Conservation (phyloP, 2,329 filamentous ascomycete species). For the Trichoderma sp. region DNA sequence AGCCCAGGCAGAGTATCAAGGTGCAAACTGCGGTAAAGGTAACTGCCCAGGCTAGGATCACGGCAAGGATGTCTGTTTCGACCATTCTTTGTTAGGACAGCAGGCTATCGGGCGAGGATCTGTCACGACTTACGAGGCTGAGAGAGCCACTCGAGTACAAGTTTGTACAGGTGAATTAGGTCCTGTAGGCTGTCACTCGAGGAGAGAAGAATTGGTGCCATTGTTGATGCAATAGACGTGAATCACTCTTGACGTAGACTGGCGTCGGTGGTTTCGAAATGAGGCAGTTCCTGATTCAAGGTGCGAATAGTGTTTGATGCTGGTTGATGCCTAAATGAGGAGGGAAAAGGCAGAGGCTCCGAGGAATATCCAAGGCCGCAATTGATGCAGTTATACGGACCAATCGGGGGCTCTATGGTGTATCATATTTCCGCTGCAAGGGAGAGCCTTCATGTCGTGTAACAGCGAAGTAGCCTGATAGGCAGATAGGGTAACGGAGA, state of each 20-base stretch:
- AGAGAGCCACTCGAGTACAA: slow-evolving; percentile 16
- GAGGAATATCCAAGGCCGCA: too few relatives aligned
- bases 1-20: slow-evolving; percentile 25
- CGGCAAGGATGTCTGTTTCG: slow-evolving; percentile 9
- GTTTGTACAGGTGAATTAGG: not conserved
- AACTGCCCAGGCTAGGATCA: slow-evolving; percentile 20
- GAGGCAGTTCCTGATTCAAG: not conserved
- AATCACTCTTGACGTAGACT: not conserved
- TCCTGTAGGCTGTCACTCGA: slow-evolving; percentile 1
- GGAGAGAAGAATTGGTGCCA: not conserved
- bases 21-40: slow-evolving; percentile 23
- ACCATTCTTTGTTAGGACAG: not conserved
- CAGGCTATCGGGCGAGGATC: not conserved
- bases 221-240: not conserved
- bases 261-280: not conserved
- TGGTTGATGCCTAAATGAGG: not conserved
- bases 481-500: not conserved
- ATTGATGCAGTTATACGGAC: not conserved
- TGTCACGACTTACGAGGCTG: slow-evolving; percentile 16
- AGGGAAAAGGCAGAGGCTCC: not conserved
- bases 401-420: not conserved
- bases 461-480: not conserved
- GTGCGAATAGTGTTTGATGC: not conserved
- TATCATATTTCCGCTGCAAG: slow-evolving; percentile 12
- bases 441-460: not conserved